Base-by-base conservation (phyloP, 331 rosid genomes). In the Phaseolus coccineus region DNA sequence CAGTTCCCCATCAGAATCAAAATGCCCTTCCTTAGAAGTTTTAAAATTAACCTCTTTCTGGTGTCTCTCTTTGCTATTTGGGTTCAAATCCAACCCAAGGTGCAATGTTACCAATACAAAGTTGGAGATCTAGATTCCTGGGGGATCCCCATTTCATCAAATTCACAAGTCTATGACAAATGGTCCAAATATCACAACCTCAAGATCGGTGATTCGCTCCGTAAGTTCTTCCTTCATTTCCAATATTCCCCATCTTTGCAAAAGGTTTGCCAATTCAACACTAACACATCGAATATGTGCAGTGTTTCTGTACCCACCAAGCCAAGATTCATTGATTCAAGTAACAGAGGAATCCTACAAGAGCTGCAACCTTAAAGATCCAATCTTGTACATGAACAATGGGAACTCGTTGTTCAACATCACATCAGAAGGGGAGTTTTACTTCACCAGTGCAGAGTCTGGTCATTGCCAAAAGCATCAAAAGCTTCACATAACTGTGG, bases 261-360 rank as follows among this genome's bases (percentile, higher is more conserved):
- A 16, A 51, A 4, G 14, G 19, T 48, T 48, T 3, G 24, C 56
- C 56, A 16, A 50, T 50, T 52, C 0, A 51, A 51, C 25, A 16
- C 0, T 52, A 19, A 6, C 10, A 52, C 2, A 19, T 52, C 3
- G 1, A 52, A n/a, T 24, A 10, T 25, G 7, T 24, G 7, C 84
- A 95, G 98, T 90, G 90, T 95, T 95, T 82, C 81, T 95, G 42
- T 95, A 93, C 78, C 97, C 99, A 72, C 99, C 99, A 57, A 93
- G 97, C 69, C 90, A 91, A 88, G 99, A 95, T 83, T 95, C 99
- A 10, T 82, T 93, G 83, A 88, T 95, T 81, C 99, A 93, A 89
- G 93, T 93, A 1, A 89, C 89, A 15, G 64, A 66, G 39, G 84
- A 87, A 67, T 87, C 96, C 4, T 91, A 85, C 91, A 81, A 77